Conservation (phyloP, 1,284 basidiomycete species). For the Fomitopsis betulina region DNA sequence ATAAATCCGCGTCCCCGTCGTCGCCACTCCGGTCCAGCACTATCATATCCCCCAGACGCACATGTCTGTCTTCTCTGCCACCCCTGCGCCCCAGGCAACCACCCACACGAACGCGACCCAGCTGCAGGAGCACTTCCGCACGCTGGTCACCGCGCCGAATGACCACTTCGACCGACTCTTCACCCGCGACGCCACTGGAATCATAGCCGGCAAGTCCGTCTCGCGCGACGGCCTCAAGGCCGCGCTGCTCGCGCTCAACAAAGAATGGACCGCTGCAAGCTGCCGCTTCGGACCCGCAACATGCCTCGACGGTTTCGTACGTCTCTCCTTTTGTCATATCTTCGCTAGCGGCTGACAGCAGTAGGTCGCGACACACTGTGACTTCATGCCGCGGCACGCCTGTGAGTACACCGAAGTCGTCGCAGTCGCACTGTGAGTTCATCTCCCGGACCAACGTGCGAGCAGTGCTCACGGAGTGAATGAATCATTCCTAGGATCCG, state of each 20-base stretch:
- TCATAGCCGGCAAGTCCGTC: neutral
- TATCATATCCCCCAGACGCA: too few species aligned
- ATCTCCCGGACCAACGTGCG: neutral
- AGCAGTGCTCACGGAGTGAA: neutral
- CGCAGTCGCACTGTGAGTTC: neutral
- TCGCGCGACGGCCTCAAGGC: neutral
- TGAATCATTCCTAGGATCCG: neutral
- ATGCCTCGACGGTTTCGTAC: neutral
- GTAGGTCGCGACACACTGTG: neutral
- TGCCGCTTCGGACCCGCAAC: neutral
- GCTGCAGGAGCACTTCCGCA: neutral
- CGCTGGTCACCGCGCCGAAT: neutral
- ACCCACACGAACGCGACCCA: too few species aligned
- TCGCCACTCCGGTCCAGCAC: neutral
- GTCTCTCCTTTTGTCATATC: neutral
- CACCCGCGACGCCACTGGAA: neutral
- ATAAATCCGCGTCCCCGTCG: neutral
- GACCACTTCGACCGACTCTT: neutral
- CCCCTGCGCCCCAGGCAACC: neutral
- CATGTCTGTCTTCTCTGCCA: too few species aligned
- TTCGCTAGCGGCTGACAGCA: too few species aligned
- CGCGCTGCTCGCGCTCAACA: neutral
- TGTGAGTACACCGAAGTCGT: constrained; percentile 1
- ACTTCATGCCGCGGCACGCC: neutral
- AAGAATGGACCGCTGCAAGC: neutral